A percentile compares a stretch with the other conserved stretches of the same genome.
phyloP scores from a whole-genome alignment of 352 stramenopile species.

The Pythium sp. region DNA sequence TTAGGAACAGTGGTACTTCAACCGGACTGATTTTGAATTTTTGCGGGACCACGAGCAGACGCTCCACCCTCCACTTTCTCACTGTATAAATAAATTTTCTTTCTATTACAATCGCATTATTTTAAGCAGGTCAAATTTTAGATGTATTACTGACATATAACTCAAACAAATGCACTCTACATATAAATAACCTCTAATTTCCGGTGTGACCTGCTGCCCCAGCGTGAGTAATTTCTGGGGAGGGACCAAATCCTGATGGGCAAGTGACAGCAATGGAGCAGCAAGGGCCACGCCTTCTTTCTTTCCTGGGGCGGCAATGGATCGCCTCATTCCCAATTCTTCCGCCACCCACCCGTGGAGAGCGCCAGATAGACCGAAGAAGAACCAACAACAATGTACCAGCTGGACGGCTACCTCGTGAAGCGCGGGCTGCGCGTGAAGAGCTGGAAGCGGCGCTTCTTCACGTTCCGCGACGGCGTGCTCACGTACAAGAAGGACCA shows the following conservation, averaged over 20 bases:
- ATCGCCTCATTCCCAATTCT: not conserved
- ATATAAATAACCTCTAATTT: not conserved
- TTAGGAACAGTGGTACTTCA: not conserved
- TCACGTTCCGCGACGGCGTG: constrained; percentile 58
- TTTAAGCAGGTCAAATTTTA: not conserved
- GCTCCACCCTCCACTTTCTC: not conserved
- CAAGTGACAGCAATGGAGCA: constrained; percentile 1
- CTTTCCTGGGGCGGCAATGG: not conserved
- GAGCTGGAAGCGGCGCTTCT: constrained; percentile 69
- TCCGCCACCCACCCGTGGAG: not conserved
- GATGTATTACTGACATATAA: not conserved
- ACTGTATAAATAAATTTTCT: not conserved
- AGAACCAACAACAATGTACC: constrained; percentile 13
- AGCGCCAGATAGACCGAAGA: not conserved
- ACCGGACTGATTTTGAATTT: not conserved
- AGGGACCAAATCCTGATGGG: constrained; percentile 11
- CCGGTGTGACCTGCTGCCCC: not conserved
- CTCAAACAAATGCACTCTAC: not conserved
- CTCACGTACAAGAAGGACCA: constrained; percentile 63
- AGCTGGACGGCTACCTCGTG: constrained; percentile 48
- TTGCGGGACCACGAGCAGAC: not conserved
- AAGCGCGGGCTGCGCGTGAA: constrained; percentile 63
- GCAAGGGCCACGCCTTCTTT: not conserved
- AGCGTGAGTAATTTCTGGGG: constrained; percentile 8
- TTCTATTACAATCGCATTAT: not conserved